Evolutionary conservation across 768 basidiomycete genomes (phyloP), one percentile per base, ranked within the genome.

Genomic region (Russula foetens): DNA sequence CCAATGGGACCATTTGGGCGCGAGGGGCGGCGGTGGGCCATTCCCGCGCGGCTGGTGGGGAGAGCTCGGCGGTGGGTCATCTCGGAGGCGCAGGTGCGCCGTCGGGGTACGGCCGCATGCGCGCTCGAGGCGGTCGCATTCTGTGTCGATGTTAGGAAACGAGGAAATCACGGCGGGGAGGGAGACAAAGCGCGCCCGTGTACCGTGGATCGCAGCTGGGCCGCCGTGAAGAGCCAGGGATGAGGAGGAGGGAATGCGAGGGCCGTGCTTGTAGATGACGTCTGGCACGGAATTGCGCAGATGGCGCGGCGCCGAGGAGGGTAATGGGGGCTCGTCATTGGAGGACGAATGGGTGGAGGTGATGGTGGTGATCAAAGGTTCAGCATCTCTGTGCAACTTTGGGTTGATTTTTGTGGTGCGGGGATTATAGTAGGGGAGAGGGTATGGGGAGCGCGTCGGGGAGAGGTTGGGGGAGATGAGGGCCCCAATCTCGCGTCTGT

Each of bases 1-100:
- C 58, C 53, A 51, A 9, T 60, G 63, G 21, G 53, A 29, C 51
- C 64, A 65, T 43, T 66, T 66, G 7, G 65, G 65, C 5, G 50
- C 53, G 0, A 51, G 63, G 4, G 51, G 39, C 0, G 61, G 56
- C 7, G 50, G 56, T 5, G 60, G 44, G 19, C 51, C 55, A 26
- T 52, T 45, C 19, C 43, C 45, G 26, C 60, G 61, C 0, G 56
- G 51, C 61, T 62, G 61, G 39, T 62, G 61, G 1, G 56, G 61
- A 3, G 61, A 61, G 21, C 60, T 62, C 2, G 61, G 61, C 1
- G 61, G 61, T 1, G 19, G 54, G 12, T 61, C 60, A 15, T 52
- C 60, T 11, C 60, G 49, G 19, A 56, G 23, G 26, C 49, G 55
- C 24, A 46, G 11, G 23, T 51, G n/a, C 2, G 45, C 51, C 0